phyloP scores from a whole-genome alignment of 345 rosid species.

The Brassica juncea region DNA sequence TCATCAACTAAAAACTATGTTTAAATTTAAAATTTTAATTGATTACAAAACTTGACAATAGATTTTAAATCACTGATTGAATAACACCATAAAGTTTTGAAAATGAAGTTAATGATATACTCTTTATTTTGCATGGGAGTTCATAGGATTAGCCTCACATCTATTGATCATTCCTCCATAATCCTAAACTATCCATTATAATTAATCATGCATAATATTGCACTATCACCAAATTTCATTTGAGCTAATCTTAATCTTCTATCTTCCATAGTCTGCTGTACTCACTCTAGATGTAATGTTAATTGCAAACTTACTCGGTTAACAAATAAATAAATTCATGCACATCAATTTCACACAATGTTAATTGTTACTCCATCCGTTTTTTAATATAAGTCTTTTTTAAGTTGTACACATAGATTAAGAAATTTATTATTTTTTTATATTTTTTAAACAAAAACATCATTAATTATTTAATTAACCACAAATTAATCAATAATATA shows the following conservation, averaged over 20 bases:
- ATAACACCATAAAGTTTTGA: too few species aligned
- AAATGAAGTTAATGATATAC: background rate
- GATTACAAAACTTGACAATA: too few species aligned
- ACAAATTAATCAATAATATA: too few species aligned
- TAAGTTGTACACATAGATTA: too few species aligned
- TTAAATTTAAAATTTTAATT: too few species aligned
- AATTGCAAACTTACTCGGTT: background rate
- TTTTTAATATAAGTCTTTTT: too few species aligned
- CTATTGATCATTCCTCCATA: background rate
- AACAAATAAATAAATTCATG: background rate
- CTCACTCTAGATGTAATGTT: background rate
- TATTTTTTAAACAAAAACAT: too few species aligned
- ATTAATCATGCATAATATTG: background rate
- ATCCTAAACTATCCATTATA: background rate
- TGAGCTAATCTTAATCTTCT: background rate
- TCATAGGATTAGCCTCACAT: background rate
- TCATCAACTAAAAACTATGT: too few species aligned
- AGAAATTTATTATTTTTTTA: too few species aligned
- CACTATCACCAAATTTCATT: background rate
- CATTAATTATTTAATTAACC: too few species aligned
- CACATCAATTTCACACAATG: background rate
- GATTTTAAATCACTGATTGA: too few species aligned
- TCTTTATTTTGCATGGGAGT: background rate
- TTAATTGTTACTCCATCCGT: background rate
- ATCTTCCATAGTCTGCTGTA: background rate